Percentiles rank a stretch among this genome's conserved stretches.
Conservation (phyloP, 345 rosid genomes). For the Raphanus sativus region DNA sequence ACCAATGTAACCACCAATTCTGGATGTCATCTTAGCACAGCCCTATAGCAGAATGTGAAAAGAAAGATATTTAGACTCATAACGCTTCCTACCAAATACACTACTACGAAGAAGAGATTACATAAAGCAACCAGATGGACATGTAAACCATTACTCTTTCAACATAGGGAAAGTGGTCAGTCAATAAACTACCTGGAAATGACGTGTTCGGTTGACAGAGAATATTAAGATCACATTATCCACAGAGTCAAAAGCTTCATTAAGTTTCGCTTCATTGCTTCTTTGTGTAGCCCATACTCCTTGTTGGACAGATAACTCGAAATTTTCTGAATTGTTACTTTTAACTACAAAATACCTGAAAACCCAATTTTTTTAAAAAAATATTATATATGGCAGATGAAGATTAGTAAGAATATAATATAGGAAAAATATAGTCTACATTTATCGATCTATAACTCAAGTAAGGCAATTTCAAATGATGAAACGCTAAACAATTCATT, state of each 20-base stretch:
- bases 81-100: conserved; percentile 4
- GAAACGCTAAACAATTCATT: neutral
- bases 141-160: neutral
- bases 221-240: conserved; percentile 91
- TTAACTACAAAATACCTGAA: conserved; percentile 95
- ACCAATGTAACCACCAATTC: conserved; percentile 82
- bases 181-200: conserved; percentile 78
- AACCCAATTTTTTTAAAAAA: conserved; percentile 15
- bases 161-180: neutral
- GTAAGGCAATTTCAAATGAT: neutral
- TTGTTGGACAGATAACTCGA: conserved; percentile 97
- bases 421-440: neutral
- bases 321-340: conserved; percentile 94
- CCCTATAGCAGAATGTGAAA: conserved; percentile 53
- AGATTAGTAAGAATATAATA: conserved; percentile 6
- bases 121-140: conserved; percentile 18
- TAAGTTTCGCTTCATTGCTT: conserved; percentile 96
- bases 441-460: conserved; percentile 5
- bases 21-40: conserved; percentile 97
- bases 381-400: conserved; percentile 10
- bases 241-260: conserved; percentile 90
- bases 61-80: neutral
- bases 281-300: conserved; percentile 99
- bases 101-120: conserved; percentile 1
- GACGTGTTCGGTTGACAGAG: conserved; percentile 93